Conservation (phyloP, 2,329 filamentous ascomycete species). For the Exophiala xenobiotica region DNA sequence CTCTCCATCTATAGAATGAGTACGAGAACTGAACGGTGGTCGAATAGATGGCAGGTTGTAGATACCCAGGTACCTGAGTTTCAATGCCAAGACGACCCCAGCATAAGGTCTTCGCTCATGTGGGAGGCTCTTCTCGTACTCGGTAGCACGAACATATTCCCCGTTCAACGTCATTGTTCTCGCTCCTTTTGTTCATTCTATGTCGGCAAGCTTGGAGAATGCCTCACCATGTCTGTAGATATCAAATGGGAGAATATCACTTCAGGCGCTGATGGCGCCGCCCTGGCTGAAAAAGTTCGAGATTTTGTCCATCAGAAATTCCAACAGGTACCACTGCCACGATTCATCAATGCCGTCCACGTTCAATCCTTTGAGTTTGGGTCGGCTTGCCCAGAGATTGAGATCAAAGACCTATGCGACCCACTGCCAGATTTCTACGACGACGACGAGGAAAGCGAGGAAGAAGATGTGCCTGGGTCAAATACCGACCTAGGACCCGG, state of each 20-base stretch:
- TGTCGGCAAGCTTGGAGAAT: no score
- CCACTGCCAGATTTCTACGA: slow-evolving; percentile 97
- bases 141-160: no score
- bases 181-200: no score
- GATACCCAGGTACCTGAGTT: no score
- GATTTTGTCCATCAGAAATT: slow-evolving; percentile 95
- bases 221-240: slow-evolving; percentile 80
- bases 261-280: slow-evolving; percentile 79
- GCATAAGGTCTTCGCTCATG: no score
- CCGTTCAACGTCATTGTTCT: no score
- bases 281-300: slow-evolving; percentile 80
- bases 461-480: slow-evolving; percentile 34
- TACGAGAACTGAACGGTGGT: no score
- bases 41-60: no score
- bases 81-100: no score
- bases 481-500: background rate
- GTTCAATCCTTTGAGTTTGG: slow-evolving; percentile 95
- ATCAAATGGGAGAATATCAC: slow-evolving; percentile 95
- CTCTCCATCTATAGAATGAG: no score
- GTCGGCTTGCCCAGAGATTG: slow-evolving; percentile 74
- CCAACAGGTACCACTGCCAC: slow-evolving; percentile 83
- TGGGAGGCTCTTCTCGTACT: no score
- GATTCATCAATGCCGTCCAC: slow-evolving; percentile 94
- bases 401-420: slow-evolving; percentile 95
- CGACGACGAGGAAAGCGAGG: slow-evolving; percentile 60